phyloP scores from a whole-genome alignment of 345 rosid species.

The Dipteronia dyeriana region DNA sequence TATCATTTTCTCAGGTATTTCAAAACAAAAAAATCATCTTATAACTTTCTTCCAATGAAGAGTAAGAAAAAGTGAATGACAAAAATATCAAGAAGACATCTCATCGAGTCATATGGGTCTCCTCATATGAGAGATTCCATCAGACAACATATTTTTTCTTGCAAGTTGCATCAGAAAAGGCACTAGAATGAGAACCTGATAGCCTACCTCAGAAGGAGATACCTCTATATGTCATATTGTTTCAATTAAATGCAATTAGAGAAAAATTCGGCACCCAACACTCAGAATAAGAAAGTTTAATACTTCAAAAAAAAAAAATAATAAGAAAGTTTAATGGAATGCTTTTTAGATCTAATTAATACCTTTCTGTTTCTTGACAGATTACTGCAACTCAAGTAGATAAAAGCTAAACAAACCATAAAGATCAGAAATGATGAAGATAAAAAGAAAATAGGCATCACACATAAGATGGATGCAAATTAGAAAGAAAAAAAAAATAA shows the following conservation, averaged over 20 bases:
- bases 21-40: neutral
- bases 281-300: neutral
- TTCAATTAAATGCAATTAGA: neutral
- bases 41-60: neutral
- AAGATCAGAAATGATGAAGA: neutral
- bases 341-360: neutral
- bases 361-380: neutral
- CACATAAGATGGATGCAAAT: neutral
- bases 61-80: neutral
- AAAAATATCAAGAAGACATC: constrained; percentile 1
- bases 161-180: neutral
- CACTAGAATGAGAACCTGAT: neutral
- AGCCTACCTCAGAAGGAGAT: neutral
- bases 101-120: neutral
- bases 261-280: no score
- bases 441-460: neutral
- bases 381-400: neutral
- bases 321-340: neutral
- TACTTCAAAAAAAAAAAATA: neutral
- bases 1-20: neutral
- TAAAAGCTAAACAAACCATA: neutral
- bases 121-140: constrained; percentile 1
- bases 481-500: neutral
- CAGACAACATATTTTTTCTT: neutral
- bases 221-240: neutral